A percentile compares a stretch with the other conserved stretches of the same genome.
phyloP scores from a whole-genome alignment of 2,329 filamentous ascomycete species.

The Fusarium illudens region DNA sequence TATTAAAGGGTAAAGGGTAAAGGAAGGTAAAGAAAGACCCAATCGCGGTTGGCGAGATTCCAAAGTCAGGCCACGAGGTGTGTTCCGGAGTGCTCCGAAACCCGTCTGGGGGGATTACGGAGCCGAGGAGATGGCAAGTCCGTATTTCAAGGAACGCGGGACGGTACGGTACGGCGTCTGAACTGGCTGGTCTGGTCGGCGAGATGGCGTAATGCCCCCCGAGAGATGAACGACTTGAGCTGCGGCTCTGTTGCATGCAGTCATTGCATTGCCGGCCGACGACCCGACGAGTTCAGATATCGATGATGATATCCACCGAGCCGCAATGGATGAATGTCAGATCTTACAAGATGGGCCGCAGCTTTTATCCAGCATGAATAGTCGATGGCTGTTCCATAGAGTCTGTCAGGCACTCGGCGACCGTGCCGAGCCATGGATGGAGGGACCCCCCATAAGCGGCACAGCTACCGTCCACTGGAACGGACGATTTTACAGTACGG shows the following conservation, averaged over 20 bases:
- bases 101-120: not conserved
- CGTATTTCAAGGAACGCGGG: slow-evolving; percentile 6
- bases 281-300: not conserved
- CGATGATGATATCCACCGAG: not conserved
- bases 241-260: not conserved
- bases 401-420: not conserved
- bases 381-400: not conserved
- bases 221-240: not conserved
- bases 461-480: slow-evolving; percentile 1
- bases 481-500: too few species aligned
- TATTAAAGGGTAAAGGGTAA: too few species aligned
- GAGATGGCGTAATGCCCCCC: not conserved
- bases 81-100: slow-evolving; percentile 26
- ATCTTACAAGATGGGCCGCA: not conserved
- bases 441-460: not conserved
- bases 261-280: not conserved
- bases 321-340: not conserved
- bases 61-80: slow-evolving; percentile 19
- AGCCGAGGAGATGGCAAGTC: not conserved
- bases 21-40: not conserved
- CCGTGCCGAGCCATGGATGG: slow-evolving; percentile 16
- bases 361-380: not conserved
- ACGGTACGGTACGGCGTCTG: not conserved
- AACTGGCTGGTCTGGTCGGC: not conserved
- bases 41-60: slow-evolving; percentile 11